Evolutionary conservation across 108 stramenopile genomes (phyloP).

Genomic region (Nannochloropsis salina): DNA sequence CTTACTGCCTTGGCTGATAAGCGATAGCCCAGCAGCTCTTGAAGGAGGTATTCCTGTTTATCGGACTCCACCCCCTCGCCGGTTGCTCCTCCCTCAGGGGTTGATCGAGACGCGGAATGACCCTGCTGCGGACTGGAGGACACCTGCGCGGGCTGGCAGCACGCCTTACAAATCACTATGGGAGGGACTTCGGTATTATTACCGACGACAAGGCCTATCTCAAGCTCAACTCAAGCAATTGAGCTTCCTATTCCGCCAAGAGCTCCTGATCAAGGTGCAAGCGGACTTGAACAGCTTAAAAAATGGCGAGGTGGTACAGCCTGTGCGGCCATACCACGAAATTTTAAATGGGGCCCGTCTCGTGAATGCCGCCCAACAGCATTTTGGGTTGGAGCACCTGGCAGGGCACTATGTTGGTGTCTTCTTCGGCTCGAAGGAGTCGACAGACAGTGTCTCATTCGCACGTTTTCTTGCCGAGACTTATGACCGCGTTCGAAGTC

Average conservation of each 20-base stretch:
- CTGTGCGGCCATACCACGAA: neutral
- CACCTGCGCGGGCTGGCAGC: neutral
- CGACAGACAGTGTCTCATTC: neutral
- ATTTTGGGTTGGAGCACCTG: neutral
- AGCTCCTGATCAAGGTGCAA: neutral
- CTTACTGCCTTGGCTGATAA: slow-evolving; percentile 26
- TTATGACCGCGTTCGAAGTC: neutral
- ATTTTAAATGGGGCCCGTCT: neutral
- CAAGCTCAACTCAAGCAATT: neutral
- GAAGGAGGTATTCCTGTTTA: no score
- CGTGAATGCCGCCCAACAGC: neutral
- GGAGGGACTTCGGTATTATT: neutral
- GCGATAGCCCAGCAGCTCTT: no score
- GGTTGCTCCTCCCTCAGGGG: neutral
- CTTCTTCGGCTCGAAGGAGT: neutral
- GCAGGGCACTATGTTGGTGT: neutral
- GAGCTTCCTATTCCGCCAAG: neutral
- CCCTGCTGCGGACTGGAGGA: slow-evolving; percentile 23
- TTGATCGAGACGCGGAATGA: neutral
- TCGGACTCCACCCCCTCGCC: neutral
- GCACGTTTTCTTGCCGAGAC: neutral
- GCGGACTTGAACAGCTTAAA: neutral
- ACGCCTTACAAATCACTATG: neutral
- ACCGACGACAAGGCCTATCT: slow-evolving; percentile 3
- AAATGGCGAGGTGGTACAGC: neutral